Percentiles rank a stretch among this genome's conserved stretches.
Conservation (phyloP, 2,329 filamentous ascomycete genomes). For the Lithohypha guttulata region DNA sequence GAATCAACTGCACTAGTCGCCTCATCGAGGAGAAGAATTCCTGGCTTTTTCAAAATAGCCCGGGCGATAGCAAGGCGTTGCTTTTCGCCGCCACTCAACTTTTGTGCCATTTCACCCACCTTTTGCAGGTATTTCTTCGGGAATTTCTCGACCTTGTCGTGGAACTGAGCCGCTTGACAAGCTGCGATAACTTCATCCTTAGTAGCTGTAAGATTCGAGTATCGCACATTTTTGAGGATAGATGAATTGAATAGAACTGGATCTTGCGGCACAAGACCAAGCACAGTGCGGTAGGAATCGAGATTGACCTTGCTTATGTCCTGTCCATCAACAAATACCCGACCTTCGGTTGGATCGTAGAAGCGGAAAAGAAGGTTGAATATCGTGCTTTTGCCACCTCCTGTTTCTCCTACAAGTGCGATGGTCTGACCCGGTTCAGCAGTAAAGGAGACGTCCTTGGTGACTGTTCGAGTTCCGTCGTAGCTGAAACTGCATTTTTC, state of each 20-base stretch:
- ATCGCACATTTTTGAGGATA: constrained; percentile 54
- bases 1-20: constrained; percentile 42
- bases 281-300: constrained; percentile 45
- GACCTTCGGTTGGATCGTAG: constrained; percentile 41
- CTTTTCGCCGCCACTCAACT: constrained; percentile 42
- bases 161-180: constrained; percentile 51
- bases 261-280: constrained; percentile 57
- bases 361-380: constrained; percentile 45
- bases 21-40: constrained; percentile 40
- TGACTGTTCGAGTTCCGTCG: constrained; percentile 37
- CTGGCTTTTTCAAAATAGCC: constrained; percentile 34
- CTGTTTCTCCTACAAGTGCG: constrained; percentile 47
- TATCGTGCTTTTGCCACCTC: constrained; percentile 48
- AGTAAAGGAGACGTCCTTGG: constrained; percentile 39
- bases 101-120: constrained; percentile 41
- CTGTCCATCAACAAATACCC: constrained; percentile 43
- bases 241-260: constrained; percentile 54
- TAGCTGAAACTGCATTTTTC: constrained; percentile 43
- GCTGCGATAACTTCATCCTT: constrained; percentile 51
- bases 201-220: constrained; percentile 50
- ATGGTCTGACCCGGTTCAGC: constrained; percentile 41
- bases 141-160: constrained; percentile 53
- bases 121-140: constrained; percentile 40
- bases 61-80: constrained; percentile 41
- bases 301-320: constrained; percentile 49